These are phyloP conservation scores for Berberis thunbergii DNA, from an alignment of 164 flowering plant species.

Conservation along the genomic window DNA sequence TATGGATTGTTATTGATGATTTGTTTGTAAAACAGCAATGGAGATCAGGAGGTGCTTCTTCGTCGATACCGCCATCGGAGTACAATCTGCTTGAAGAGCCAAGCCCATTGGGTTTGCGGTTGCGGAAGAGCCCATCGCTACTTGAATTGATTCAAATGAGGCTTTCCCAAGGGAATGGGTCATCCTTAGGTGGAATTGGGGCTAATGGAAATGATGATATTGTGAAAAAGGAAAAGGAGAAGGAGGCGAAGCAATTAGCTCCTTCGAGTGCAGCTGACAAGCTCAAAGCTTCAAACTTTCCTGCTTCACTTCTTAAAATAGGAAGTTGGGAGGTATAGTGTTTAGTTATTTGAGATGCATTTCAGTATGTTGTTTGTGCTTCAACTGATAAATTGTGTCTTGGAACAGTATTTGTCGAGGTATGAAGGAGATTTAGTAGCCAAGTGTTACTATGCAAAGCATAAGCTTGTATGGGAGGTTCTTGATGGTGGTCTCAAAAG, in stretches of 20 bases:
- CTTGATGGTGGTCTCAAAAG: constrained; percentile 35
- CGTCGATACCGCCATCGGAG: constrained; percentile 30
- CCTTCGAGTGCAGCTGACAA: constrained; percentile 31
- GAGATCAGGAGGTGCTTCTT: too few relatives aligned
- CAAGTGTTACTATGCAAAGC: constrained; percentile 89
- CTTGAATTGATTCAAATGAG: constrained; percentile 30
- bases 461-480: constrained; percentile 90
- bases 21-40: too few relatives aligned
- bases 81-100: constrained; percentile 81
- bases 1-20: too few relatives aligned
- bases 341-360: not conserved
- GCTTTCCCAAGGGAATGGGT: constrained; percentile 44
- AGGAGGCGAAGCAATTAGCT: constrained; percentile 26
- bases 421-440: constrained; percentile 18
- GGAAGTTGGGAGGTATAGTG: constrained; percentile 67
- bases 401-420: constrained; percentile 57
- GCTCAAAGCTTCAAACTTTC: constrained; percentile 80
- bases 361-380: not conserved
- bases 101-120: constrained; percentile 65
- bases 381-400: not conserved
- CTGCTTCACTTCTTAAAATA: constrained; percentile 54
- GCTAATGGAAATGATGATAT: constrained; percentile 10
- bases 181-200: constrained; percentile 8
- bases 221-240: constrained; percentile 23
- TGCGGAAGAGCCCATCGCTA: constrained; percentile 67